A percentile compares a stretch with the other conserved stretches of the same genome.
phyloP scores from a whole-genome alignment of 495 filamentous ascomycete species.

The Collariella sp. region DNA sequence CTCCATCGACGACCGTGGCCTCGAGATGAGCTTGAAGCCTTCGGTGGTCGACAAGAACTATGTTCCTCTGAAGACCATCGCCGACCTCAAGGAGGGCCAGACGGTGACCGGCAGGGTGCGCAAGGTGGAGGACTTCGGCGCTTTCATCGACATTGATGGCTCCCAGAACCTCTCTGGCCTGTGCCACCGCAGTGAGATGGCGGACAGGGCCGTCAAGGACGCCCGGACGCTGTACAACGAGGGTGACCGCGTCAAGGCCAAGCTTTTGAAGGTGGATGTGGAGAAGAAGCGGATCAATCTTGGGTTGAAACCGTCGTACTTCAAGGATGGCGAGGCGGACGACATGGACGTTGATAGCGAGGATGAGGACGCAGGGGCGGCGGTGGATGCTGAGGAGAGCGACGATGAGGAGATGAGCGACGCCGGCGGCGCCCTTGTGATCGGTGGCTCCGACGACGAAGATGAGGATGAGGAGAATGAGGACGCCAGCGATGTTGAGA shows the following conservation, averaged over 20 bases:
- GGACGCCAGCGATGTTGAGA: slow-evolving; percentile 38
- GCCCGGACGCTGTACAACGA: slow-evolving; percentile 75
- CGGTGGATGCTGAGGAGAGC: slow-evolving; percentile 32
- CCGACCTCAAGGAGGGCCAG: slow-evolving; percentile 68
- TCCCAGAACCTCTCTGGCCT: slow-evolving; percentile 82
- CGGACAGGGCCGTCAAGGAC: slow-evolving; percentile 67
- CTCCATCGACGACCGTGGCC: slow-evolving; percentile 57
- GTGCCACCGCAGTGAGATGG: slow-evolving; percentile 85
- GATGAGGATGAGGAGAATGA: slow-evolving; percentile 42
- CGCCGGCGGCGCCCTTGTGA: slow-evolving; percentile 46
- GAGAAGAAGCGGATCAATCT: slow-evolving; percentile 71
- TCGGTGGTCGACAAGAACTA: slow-evolving; percentile 76
- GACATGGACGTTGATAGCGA: slow-evolving; percentile 49
- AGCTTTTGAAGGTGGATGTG: slow-evolving; percentile 66
- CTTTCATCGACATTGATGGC: slow-evolving; percentile 81
- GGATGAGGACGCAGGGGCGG: slow-evolving; percentile 42
- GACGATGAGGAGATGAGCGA: slow-evolving; percentile 45
- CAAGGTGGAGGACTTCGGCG: slow-evolving; percentile 89
- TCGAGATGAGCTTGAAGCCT: slow-evolving; percentile 79
- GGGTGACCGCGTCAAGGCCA: slow-evolving; percentile 86
- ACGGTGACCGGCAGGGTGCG: slow-evolving; percentile 79
- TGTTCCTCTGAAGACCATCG: slow-evolving; percentile 56
- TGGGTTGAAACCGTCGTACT: slow-evolving; percentile 86
- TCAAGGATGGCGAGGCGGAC: slow-evolving; percentile 50
- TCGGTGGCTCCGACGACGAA: slow-evolving; percentile 37